These are phyloP conservation scores for Dovyalis caffra DNA, from an alignment of 345 rosid genomes.

Conservation along the genomic window DNA sequence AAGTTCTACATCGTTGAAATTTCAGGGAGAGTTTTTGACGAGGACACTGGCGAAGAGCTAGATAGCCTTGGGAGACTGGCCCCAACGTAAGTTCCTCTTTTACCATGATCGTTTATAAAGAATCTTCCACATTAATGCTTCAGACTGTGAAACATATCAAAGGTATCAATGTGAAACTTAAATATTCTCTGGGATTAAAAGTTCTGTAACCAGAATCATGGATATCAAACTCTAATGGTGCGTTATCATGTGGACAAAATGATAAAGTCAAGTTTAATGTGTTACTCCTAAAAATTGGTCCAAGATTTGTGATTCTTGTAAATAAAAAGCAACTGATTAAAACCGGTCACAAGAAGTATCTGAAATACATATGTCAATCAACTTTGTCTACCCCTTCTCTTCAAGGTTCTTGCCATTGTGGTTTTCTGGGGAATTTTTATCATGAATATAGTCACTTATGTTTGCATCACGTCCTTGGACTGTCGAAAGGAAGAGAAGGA, in stretches of 20 bases:
- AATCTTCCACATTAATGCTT: neutral
- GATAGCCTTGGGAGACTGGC: conserved; percentile 27
- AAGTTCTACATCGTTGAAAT: conserved; percentile 19
- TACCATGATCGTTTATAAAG: neutral
- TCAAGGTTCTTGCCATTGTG: neutral
- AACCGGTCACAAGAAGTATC: neutral
- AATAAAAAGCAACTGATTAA: neutral
- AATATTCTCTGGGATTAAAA: neutral
- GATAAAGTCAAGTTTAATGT: neutral
- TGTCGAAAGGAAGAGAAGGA: neutral
- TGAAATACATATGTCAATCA: neutral
- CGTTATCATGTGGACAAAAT: neutral
- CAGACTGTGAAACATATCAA: neutral
- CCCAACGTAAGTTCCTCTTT: conserved; percentile 26
- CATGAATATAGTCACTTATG: neutral
- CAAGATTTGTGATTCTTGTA: neutral
- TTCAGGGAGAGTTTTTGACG: conserved; percentile 25
- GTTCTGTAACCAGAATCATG: neutral
- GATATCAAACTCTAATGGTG: neutral
- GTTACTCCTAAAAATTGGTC: neutral
- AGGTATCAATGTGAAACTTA: no score
- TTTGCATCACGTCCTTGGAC: neutral
- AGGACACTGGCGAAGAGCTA: conserved; percentile 17
- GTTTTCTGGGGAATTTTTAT: neutral
- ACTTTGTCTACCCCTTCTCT: neutral